Base-by-base conservation (phyloP, 352 stramenopile species). In the Pythium graminicola region DNA sequence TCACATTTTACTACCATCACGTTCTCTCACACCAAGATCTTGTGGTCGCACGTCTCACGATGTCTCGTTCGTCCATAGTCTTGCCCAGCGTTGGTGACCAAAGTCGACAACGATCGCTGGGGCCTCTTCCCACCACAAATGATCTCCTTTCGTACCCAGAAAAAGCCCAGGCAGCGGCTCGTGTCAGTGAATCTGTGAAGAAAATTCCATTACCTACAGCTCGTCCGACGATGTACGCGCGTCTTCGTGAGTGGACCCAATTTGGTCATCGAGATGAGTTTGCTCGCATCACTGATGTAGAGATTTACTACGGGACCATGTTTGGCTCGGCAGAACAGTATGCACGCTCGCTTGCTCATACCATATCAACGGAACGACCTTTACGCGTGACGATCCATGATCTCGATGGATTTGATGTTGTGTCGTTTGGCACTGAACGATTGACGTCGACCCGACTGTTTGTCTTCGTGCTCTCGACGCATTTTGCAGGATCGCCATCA, bases 391-490 rank as follows among this genome's bases (percentile, higher is more conserved):
- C 73, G 2, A 64, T 96, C 17, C 60, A 88, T 6, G 92, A 97
- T 55, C 76, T 98, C 17, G 91, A 97, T 55, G 67, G 90, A 39
- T 93, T 96, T 35, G 51, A 85, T 7, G 48, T 50, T 0, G 11
- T 54, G 0, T 20, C 27, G 3, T 70, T 72, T 14, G 8, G 47
- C 1, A 23, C 16, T 9, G 71, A 80, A 8, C 59, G 32, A 14
- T 58, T 62, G 55, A 39, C 5, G n/a, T 35, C 33, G 16, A 46
- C 50, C 26, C 62, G 53, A 24, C 53, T 76, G 26, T 87, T 81
- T 8, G 67, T 98, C 20, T 98, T 98, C 51, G 63, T 98, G 14
- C 75, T 97, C 26, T 81, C 96, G 1, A 99, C 95, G 0, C 97
- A 98, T 58, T 93, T 95, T 42, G 93, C 96, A 50, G 95, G 96